These are phyloP conservation scores for Pestalotiopsis sp. DNA, from an alignment of 2,329 filamentous ascomycete genomes.

Conservation along the genomic window DNA sequence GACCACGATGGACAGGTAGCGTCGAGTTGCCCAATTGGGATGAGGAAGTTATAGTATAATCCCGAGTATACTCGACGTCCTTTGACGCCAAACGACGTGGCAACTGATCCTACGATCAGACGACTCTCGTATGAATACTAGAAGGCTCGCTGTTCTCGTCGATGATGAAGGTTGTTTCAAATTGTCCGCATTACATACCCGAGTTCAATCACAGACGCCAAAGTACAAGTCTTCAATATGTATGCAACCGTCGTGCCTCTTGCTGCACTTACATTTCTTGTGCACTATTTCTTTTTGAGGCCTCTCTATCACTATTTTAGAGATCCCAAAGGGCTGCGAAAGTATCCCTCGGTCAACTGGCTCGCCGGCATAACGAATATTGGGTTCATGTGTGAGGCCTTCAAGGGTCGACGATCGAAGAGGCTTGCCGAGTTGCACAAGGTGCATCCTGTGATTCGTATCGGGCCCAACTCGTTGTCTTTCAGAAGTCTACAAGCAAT, in stretches of 20 bases:
- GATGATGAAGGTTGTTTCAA: not conserved
- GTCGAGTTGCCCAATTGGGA: not conserved
- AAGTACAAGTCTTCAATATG: not conserved
- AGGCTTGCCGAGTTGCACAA: conserved; percentile 47
- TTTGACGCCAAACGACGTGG: not conserved
- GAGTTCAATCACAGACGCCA: not conserved
- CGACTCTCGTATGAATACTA: not conserved
- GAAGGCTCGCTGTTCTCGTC: not conserved
- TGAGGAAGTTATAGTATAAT: not conserved
- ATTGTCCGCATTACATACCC: not conserved
- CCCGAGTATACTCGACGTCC: not conserved
- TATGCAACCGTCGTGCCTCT: not conserved
- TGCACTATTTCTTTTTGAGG: not conserved
- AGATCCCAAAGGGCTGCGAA: not conserved
- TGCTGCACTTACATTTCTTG: not conserved
- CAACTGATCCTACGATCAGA: not conserved
- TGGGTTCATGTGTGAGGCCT: not conserved
- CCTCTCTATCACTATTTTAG: not conserved
- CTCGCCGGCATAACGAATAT: not conserved
- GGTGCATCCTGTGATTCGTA: conserved; percentile 45
- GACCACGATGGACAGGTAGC: not conserved
- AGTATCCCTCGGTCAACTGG: not conserved
- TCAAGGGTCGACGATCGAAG: conserved; percentile 34
- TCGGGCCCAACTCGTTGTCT: conserved; percentile 46
- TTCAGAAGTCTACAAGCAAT: conserved; percentile 43